Evolutionary conservation across 768 basidiomycete species (phyloP).

Genomic region (Phylloporus sp.): DNA sequence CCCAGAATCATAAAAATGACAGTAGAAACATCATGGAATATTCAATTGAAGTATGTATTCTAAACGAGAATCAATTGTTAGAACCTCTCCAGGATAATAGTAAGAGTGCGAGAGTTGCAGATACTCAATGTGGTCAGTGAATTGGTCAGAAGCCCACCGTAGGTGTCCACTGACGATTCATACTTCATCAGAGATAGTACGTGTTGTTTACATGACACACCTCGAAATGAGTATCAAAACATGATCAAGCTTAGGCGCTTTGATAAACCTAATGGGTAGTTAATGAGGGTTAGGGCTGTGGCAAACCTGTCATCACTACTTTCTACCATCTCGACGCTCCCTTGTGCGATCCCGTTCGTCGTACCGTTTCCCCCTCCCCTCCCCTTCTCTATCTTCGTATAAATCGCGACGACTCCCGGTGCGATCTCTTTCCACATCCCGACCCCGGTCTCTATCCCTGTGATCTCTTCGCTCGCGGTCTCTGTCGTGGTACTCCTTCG

Average conservation of each 20-base stretch:
- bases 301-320: background rate
- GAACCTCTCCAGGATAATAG: background rate
- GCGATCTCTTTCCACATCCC: slow-evolving; percentile 26
- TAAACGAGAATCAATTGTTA: no score
- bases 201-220: background rate
- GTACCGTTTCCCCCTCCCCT: slow-evolving; percentile 1
- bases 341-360: slow-evolving; percentile 12
- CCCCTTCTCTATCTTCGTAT: slow-evolving; percentile 27
- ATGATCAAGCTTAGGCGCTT: no score
- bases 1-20: no score
- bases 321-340: slow-evolving; percentile 11
- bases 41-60: no score
- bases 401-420: slow-evolving; percentile 27
- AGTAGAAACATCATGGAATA: no score
- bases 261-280: background rate
- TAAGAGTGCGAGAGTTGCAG: background rate
- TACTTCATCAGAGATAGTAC: background rate
- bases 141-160: background rate
- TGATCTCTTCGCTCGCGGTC: slow-evolving; percentile 15
- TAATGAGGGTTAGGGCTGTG: background rate
- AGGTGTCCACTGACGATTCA: background rate
- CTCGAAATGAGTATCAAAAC: background rate
- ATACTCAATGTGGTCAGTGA: background rate
- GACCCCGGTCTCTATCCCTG: slow-evolving; percentile 19
- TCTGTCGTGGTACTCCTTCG: slow-evolving; percentile 10